phyloP scores from a whole-genome alignment of 1,284 basidiomycete species.

The Apiotrichum domesticum region DNA sequence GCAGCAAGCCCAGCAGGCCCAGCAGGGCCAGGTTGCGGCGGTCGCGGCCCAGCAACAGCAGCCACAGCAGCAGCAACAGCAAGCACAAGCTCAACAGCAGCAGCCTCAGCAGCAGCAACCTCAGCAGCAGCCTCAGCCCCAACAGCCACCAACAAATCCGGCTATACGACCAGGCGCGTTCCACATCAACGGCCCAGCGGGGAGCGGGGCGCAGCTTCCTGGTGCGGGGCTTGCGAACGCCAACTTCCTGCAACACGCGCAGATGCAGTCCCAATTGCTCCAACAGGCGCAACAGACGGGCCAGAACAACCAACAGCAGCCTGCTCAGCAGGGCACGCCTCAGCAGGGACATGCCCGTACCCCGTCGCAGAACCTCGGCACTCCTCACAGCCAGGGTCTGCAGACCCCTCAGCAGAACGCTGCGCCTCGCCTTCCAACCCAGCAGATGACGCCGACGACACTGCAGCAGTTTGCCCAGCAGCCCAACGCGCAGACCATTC shows the following conservation, averaged over 20 bases:
- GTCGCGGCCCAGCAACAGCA: too few relatives aligned
- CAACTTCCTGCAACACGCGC: conserved; percentile 4
- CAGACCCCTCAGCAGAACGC: neutral
- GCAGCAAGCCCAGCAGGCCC: conserved; percentile 1
- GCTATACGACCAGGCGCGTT: neutral
- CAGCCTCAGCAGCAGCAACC: neutral
- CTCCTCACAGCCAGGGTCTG: conserved; percentile 2
- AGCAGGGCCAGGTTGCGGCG: neutral
- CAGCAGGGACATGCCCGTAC: conserved; percentile 4
- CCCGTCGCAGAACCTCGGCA: conserved; percentile 4
- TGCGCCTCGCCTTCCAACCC: conserved; percentile 6
- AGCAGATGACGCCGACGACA: conserved; percentile 7
- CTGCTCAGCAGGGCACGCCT: neutral
- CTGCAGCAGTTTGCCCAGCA: conserved; percentile 20
- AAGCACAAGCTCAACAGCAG: too few relatives aligned
- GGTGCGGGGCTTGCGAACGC: conserved; percentile 5
- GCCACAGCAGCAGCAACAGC: neutral
- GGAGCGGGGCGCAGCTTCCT: neutral
- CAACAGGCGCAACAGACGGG: conserved; percentile 1
- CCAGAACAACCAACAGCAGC: conserved; percentile 2
- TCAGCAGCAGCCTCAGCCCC: neutral
- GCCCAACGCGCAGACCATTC: conserved; percentile 17
- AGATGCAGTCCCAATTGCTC: neutral
- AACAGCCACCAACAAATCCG: neutral
- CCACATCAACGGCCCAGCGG: neutral